Percentiles rank a stretch among this genome's conserved stretches.
These are phyloP conservation scores for Aspergillus haitiensis DNA, from an alignment of 495 filamentous ascomycete genomes.

Conservation along the genomic window DNA sequence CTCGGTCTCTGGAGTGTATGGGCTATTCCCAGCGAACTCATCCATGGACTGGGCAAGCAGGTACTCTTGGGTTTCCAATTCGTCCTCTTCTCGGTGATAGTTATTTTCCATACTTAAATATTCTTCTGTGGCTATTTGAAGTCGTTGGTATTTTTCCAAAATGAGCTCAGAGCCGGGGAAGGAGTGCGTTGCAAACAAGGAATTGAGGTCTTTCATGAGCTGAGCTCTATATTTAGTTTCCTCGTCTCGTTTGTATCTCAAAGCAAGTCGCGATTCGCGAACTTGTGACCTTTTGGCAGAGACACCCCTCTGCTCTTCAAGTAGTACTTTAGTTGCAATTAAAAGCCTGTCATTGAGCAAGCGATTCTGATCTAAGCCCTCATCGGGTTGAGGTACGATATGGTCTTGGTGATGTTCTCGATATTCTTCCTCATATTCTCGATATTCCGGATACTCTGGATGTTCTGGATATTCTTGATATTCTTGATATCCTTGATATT, in stretches of 20 bases:
- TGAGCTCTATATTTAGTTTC: constrained; percentile 8
- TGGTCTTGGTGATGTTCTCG: too few species aligned
- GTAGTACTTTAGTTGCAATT: constrained; percentile 2
- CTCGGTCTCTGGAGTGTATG: too few species aligned
- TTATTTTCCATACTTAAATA: constrained; percentile 29
- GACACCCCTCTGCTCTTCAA: constrained; percentile 13
- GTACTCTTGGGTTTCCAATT: constrained; percentile 30
- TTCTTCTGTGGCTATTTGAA: constrained; percentile 21
- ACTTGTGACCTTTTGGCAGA: constrained; percentile 10
- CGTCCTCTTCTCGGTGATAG: constrained; percentile 30
- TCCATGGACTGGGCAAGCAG: constrained; percentile 24
- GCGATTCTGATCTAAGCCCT: too few species aligned
- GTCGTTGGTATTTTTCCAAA: constrained; percentile 16
- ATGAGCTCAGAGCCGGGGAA: constrained; percentile 5
- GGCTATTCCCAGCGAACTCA: constrained; percentile 10
- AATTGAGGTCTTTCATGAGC: constrained; percentile 22
- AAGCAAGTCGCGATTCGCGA: constrained; percentile 12
- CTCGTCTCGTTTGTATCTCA: constrained; percentile 21
- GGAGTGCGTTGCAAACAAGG: constrained; percentile 12
- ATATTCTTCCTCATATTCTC: too few species aligned
- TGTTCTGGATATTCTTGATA: too few species aligned
- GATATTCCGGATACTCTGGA: too few species aligned
- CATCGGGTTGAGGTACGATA: too few species aligned
- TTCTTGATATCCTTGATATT: too few species aligned
- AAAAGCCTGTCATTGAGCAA: background rate